Base-by-base conservation (phyloP, 306 rosid genomes). In the Abrus precatorius region DNA sequence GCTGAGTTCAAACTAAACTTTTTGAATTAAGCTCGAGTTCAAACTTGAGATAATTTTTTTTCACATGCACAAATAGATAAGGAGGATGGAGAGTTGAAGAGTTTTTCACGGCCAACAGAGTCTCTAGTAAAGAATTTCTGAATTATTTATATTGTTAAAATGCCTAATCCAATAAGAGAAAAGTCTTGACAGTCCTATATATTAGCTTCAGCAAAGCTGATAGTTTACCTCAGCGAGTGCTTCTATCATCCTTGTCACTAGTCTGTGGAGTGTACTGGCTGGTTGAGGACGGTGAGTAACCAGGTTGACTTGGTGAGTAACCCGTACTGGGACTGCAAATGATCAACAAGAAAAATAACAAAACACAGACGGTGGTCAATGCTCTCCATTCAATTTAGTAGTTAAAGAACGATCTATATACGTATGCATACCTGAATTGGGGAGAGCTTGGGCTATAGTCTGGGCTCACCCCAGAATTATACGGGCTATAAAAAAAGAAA, bases 261-360 rank as follows among this genome's bases (percentile, higher is more conserved):
- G 94, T 93, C 86, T 91, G 97, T 3, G 99, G 94, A 44, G 99
- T 92, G 92, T 93, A 95, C 80, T 93, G 96, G 88, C 99, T 91
- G 50, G 97, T 90, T 32, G 98, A 96, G 9, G 99, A 89, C 5
- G 99, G 99, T 1, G 98, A 96, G 87, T 96, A 96, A 53, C 99
- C 98, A 61, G 99, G 99, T 86, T 94, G 98, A 78, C 97, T 93
- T 13, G 99, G 99, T 6, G 99, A 95, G 85, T 95, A 95, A 49
- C 99, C 99, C 14, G 98, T 93, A 84, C 98, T 96, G 34, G 97
- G 98, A 84, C 99, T 96, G 89, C 76, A 85, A 66, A 40, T 52
- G 50, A 53, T 69, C 29, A 48, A 38, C 67, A 2, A 33, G 28
- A 27, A 36, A 70, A 72, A 43, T 7, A 74, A 74, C 60, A 54